phyloP scores from a whole-genome alignment of 371 early-diverging fungal species.

The Zopfochytrium polystomum region DNA sequence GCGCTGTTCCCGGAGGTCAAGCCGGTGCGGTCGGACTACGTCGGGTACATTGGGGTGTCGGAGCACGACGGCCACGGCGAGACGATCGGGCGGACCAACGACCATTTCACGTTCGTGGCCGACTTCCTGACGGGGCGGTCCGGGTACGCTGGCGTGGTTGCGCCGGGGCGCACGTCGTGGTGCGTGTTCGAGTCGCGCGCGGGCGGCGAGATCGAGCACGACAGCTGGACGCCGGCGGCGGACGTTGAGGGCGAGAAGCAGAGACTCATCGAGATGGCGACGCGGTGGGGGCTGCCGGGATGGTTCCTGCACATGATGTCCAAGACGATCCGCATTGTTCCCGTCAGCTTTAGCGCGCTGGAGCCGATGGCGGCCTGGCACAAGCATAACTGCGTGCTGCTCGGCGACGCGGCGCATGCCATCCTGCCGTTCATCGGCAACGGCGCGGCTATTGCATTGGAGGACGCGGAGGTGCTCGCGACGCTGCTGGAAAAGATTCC shows the following conservation, averaged over 20 bases:
- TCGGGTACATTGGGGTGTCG: not conserved
- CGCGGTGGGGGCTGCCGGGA: not conserved
- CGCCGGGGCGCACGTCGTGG: not conserved
- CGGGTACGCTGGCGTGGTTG: not conserved
- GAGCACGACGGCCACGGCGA: not conserved
- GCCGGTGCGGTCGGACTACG: not conserved
- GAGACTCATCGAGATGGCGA: not conserved
- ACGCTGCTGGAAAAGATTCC: not conserved
- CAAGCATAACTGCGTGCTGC: conserved; percentile 5
- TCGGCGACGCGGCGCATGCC: conserved; percentile 25
- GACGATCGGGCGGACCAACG: not conserved
- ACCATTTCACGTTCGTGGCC: not conserved
- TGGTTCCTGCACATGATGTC: not conserved
- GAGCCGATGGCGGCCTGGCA: not conserved
- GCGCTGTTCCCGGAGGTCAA: not conserved
- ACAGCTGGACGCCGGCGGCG: not conserved
- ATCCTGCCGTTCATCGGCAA: conserved; percentile 14
- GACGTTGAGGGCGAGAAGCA: not conserved
- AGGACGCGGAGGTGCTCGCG: conserved; percentile 21
- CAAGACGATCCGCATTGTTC: not conserved
- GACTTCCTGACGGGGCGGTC: not conserved
- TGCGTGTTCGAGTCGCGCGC: not conserved
- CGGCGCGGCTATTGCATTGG: conserved; percentile 13
- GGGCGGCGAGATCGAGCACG: not conserved
- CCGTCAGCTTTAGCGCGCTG: not conserved